A percentile compares a stretch with the other conserved stretches of the same genome.
Evolutionary conservation across 257 asterid species (phyloP).

Genomic region (Sherardia arvensis): DNA sequence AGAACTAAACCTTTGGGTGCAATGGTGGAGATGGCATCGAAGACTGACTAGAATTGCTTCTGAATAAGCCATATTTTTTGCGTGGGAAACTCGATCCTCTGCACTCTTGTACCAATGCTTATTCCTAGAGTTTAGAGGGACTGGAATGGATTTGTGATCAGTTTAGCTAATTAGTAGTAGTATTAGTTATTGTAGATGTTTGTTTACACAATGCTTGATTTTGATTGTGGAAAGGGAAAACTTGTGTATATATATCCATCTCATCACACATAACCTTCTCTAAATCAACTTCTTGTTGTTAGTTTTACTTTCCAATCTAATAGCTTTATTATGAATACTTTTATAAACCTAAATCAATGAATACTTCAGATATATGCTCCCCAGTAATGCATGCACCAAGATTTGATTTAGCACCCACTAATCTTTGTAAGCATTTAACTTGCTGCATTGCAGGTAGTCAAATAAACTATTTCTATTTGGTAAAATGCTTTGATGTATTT

Average conservation of each 20-base stretch:
- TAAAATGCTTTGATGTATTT: too few species aligned
- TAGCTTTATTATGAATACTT: background rate
- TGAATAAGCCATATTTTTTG: constrained; percentile 28
- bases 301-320: background rate
- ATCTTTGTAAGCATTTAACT: too few species aligned
- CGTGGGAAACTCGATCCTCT: constrained; percentile 21
- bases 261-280: constrained; percentile 20
- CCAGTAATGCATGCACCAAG: too few species aligned
- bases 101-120: constrained; percentile 22
- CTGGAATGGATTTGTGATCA: constrained; percentile 23
- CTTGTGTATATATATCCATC: constrained; percentile 33
- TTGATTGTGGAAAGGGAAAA: constrained; percentile 26
- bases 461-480: too few species aligned
- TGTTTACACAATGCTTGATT: constrained; percentile 17
- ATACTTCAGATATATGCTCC: background rate
- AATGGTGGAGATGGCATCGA: constrained; percentile 29
- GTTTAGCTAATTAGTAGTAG: constrained; percentile 28
- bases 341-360: too few species aligned
- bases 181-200: constrained; percentile 22
- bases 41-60: constrained; percentile 31
- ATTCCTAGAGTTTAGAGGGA: constrained; percentile 33
- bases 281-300: constrained; percentile 15
- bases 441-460: too few species aligned
- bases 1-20: constrained; percentile 26
- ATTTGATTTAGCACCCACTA: too few species aligned